These are phyloP conservation scores for Aspergillus neotritici DNA, from an alignment of 2,329 filamentous ascomycete genomes.

Conservation along the genomic window DNA sequence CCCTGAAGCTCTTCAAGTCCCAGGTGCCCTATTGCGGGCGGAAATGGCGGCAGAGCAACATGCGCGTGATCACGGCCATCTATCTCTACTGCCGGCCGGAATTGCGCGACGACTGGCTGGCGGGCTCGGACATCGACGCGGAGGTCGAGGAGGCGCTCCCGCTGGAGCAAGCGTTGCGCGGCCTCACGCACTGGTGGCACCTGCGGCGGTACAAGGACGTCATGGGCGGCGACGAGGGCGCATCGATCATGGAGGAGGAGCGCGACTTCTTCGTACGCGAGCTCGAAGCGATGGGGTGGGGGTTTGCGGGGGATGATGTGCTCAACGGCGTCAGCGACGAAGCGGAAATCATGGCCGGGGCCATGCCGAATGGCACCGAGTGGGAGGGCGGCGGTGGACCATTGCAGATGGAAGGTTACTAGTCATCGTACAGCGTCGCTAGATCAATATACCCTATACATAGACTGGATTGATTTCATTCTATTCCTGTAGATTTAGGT, in stretches of 20 bases:
- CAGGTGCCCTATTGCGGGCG: slow-evolving; percentile 97
- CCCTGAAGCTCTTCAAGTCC: slow-evolving; percentile 95
- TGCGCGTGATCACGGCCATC: slow-evolving; percentile 96
- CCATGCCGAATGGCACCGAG: slow-evolving; percentile 28
- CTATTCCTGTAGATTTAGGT: not conserved
- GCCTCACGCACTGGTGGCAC: slow-evolving; percentile 92
- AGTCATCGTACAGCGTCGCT: not conserved
- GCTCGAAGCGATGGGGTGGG: slow-evolving; percentile 63
- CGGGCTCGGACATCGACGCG: slow-evolving; percentile 82
- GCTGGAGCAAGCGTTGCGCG: slow-evolving; percentile 81
- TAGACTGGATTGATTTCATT: not conserved
- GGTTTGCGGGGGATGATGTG: slow-evolving; percentile 35
- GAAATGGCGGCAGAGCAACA: slow-evolving; percentile 97
- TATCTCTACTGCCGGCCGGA: slow-evolving; percentile 92
- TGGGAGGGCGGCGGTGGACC: slow-evolving; percentile 34
- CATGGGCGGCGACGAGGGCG: slow-evolving; percentile 51
- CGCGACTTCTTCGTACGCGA: slow-evolving; percentile 75
- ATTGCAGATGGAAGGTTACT: slow-evolving; percentile 33
- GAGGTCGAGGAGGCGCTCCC: slow-evolving; percentile 91
- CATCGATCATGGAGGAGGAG: slow-evolving; percentile 61
- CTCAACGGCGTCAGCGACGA: slow-evolving; percentile 23
- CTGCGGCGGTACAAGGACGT: slow-evolving; percentile 73
- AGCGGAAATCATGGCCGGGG: slow-evolving; percentile 22
- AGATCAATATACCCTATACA: not conserved
- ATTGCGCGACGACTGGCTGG: slow-evolving; percentile 87